A percentile compares a stretch with the other conserved stretches of the same genome.
Conservation (phyloP, 2,329 filamentous ascomycete species). For the Colletotrichum sp. region DNA sequence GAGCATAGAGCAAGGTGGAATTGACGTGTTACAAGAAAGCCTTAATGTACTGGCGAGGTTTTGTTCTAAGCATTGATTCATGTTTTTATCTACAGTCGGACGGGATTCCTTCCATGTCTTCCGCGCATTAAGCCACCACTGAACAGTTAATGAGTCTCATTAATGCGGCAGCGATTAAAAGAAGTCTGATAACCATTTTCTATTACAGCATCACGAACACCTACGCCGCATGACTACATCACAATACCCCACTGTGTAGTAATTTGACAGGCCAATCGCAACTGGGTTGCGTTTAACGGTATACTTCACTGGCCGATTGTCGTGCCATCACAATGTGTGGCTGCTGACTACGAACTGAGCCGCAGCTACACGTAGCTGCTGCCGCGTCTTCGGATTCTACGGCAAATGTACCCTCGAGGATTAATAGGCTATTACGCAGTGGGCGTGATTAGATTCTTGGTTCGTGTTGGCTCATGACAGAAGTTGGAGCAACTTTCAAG, state of each 20-base stretch:
- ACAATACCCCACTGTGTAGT: neutral
- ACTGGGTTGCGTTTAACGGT: accelerated
- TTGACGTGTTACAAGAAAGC: neutral
- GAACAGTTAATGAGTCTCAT: accelerated
- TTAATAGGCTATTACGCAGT: neutral
- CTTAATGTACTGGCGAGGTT: neutral
- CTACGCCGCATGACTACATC: neutral
- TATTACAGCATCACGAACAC: neutral
- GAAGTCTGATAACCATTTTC: neutral
- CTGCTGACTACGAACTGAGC: neutral
- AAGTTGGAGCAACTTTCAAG: neutral
- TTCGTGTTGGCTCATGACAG: accelerated
- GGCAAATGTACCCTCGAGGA: neutral
- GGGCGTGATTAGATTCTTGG: accelerated
- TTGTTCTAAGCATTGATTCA: neutral
- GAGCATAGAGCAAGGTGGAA: neutral
- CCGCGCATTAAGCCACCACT: neutral
- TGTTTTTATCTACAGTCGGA: accelerated
- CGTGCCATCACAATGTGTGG: neutral
- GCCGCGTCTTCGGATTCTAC: neutral
- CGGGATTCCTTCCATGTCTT: neutral
- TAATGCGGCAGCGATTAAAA: neutral
- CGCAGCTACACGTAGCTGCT: neutral
- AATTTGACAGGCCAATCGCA: neutral
- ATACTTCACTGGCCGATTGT: neutral